phyloP scores from a whole-genome alignment of 2,329 filamentous ascomycete species.

The Penicillium vulpinum region DNA sequence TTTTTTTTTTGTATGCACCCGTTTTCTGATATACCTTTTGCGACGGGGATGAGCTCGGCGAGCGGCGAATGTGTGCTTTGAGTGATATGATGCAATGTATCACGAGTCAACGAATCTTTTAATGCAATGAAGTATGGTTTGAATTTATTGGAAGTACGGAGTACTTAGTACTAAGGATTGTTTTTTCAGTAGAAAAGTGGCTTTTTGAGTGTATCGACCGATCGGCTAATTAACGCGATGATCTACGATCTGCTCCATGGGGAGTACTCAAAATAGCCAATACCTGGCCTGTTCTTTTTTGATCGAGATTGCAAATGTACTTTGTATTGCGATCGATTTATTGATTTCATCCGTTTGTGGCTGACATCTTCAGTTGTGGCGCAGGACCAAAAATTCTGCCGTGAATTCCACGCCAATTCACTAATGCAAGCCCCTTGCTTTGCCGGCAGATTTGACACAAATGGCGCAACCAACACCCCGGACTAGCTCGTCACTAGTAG shows the following conservation, averaged over 20 bases:
- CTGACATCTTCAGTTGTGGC: neutral
- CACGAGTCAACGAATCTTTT: constrained; percentile 7
- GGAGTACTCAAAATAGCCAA: neutral
- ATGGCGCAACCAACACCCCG: neutral
- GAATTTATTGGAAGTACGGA: neutral
- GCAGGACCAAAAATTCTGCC: too few species aligned
- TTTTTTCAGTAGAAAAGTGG: neutral
- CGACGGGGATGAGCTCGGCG: neutral
- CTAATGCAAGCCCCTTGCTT: neutral
- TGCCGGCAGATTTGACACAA: neutral
- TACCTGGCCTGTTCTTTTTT: neutral
- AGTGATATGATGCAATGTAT: constrained; percentile 10
- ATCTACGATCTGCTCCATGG: neutral
- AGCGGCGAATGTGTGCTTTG: constrained; percentile 4
- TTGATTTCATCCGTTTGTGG: neutral
- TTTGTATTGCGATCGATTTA: too few species aligned
- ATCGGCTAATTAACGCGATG: neutral
- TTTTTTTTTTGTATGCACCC: neutral
- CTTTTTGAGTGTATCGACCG: neutral
- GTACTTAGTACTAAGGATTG: too few species aligned
- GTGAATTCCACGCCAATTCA: too few species aligned
- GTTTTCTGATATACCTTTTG: neutral
- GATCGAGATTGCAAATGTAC: neutral
- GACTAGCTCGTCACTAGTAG: neutral
- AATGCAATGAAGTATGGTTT: constrained; percentile 1